Conservation (phyloP, 1,139 yeast genomes). For the Saccharomycopsis hybrid region DNA sequence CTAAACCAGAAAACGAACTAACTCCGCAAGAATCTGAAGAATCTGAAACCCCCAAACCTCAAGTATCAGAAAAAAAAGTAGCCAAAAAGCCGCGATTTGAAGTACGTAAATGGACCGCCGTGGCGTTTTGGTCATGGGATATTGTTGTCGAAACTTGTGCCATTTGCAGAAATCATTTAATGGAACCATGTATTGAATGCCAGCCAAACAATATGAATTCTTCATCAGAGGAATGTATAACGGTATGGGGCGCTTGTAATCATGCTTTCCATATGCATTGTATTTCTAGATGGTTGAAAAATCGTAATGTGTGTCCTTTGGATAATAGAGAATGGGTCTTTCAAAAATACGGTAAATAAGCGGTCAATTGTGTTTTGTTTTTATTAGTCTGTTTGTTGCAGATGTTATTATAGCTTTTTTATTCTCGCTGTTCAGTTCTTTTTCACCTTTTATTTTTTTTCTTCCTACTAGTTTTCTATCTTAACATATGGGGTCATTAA, state of each 20-base stretch:
- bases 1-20: not conserved
- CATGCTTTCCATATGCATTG: constrained; percentile 96
- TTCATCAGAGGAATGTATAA: constrained; percentile 77
- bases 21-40: not conserved
- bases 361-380: no score
- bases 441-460: no score
- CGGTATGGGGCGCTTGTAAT: constrained; percentile 97
- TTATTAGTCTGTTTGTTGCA: no score
- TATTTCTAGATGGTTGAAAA: constrained; percentile 90
- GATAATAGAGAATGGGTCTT: constrained; percentile 93
- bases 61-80: not conserved
- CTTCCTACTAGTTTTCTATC: no score
- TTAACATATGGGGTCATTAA: no score
- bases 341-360: constrained; percentile 62
- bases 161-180: constrained; percentile 93
- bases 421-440: no score
- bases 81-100: constrained; percentile 37
- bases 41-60: not conserved
- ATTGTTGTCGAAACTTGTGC: constrained; percentile 96
- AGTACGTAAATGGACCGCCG: constrained; percentile 92
- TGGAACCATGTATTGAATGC: constrained; percentile 99
- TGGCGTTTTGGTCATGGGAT: constrained; percentile 99
- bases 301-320: constrained; percentile 96
- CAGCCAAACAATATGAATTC: constrained; percentile 73
- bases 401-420: no score